These are phyloP conservation scores for Phytophthora brassicae DNA, from an alignment of 352 stramenopile species.

Conservation along the genomic window DNA sequence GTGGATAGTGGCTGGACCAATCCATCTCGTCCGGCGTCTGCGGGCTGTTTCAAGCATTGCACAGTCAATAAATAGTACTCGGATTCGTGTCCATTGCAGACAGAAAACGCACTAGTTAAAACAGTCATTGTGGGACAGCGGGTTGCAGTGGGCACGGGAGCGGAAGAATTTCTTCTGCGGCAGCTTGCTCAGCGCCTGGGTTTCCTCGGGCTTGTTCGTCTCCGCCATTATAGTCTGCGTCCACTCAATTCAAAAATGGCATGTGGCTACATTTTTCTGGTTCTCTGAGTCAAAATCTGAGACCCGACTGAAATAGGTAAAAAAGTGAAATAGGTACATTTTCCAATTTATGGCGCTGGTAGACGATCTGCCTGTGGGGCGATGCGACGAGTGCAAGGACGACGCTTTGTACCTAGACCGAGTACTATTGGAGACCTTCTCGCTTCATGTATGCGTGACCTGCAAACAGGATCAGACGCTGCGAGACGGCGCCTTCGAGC, in stretches of 20 bases:
- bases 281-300: background rate
- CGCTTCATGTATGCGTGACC: slow-evolving; percentile 52
- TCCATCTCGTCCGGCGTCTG: slow-evolving; percentile 87
- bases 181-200: slow-evolving; percentile 41
- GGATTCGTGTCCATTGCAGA: background rate
- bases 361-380: slow-evolving; percentile 32
- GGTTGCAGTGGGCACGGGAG: slow-evolving; percentile 96
- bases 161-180: slow-evolving; percentile 98
- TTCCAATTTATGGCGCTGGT: background rate
- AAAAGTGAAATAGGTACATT: background rate
- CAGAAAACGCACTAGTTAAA: slow-evolving; percentile 89
- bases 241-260: slow-evolving; percentile 22
- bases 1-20: slow-evolving; percentile 93
- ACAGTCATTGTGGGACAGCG: slow-evolving; percentile 95
- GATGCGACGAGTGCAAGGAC: slow-evolving; percentile 53
- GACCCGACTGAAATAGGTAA: background rate
- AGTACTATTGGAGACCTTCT: slow-evolving; percentile 53
- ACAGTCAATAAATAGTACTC: background rate
- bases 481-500: slow-evolving; percentile 52
- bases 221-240: slow-evolving; percentile 36
- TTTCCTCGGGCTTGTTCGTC: slow-evolving; percentile 15
- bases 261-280: background rate
- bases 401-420: slow-evolving; percentile 52
- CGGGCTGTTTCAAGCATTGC: slow-evolving; percentile 48
- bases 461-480: slow-evolving; percentile 68